phyloP scores from a whole-genome alignment of 768 basidiomycete species.

The Fomitopsis serialis region DNA sequence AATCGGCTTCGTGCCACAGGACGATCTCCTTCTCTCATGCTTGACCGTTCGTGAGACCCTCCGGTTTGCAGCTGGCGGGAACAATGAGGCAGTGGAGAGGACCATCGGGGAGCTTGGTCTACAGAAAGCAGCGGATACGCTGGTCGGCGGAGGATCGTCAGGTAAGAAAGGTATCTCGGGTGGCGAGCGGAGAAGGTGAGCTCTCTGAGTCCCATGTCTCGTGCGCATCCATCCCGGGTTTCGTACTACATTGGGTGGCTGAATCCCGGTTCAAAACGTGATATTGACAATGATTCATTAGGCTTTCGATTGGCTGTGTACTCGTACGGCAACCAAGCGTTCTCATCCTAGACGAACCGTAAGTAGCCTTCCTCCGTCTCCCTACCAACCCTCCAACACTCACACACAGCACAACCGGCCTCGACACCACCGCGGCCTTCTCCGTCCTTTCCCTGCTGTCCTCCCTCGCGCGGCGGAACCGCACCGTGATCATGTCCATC shows the following conservation, averaged over 20 bases:
- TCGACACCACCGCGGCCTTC: constrained; percentile 25
- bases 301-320: constrained; percentile 38
- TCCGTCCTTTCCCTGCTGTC: constrained; percentile 27
- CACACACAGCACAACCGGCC: constrained; percentile 6
- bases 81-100: not conserved
- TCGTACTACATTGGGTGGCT: no score
- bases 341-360: constrained; percentile 38
- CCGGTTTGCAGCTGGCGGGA: not conserved
- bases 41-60: constrained; percentile 14
- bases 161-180: constrained; percentile 41
- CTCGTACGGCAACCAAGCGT: constrained; percentile 40
- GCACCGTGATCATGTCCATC: constrained; percentile 39
- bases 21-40: constrained; percentile 34
- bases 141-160: constrained; percentile 34
- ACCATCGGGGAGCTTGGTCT: constrained; percentile 31
- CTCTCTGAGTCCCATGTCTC: no score
- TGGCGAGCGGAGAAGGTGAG: constrained; percentile 27
- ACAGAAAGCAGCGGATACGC: constrained; percentile 34
- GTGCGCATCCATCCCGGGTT: no score
- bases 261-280: no score
- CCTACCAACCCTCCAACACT: not conserved
- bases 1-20: constrained; percentile 36
- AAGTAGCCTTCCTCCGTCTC: constrained; percentile 8
- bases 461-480: constrained; percentile 22
- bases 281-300: constrained; percentile 1